Evolutionary conservation across 2,329 filamentous ascomycete genomes (phyloP), one percentile per base, ranked within the genome.

Genomic region (Penicillium sp.): DNA sequence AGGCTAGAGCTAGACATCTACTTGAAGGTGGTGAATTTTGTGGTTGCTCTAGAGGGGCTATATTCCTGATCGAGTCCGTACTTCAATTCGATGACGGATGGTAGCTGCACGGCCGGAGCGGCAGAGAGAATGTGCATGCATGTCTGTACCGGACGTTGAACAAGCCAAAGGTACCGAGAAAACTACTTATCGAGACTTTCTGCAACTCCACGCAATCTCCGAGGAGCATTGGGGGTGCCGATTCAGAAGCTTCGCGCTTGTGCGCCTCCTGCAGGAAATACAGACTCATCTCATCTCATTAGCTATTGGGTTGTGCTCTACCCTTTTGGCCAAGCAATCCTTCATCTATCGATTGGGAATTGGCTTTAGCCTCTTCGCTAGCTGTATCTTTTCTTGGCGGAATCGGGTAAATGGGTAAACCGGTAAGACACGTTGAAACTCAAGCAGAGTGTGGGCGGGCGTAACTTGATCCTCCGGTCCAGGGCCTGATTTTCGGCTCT

Each of bases 141-240:
- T 15, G 26, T 34, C 13, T 42, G 31, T 42, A 24, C 23, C 21
- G 28, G n/a, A n/a, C 36, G 23, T 33, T 15, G 18, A 24, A 18
- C 24, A 33, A 31, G 15, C 38, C 15, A 33, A 26, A 48, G 28
- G 12, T 15, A 28, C 38, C 18, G 15, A 12, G 26, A 16, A 48
- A 29, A 42, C 15, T 23, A 33, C 34, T 29, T 42, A 36, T 16
- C 33, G 16, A 38, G 16, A 21, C 15, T 51, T 26, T 18, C 42
- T 53, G 31, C 39, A 45, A 36, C 47, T 53, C 45, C 51, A 47
- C 47, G 43, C 49, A 61, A 53, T 54, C 52, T 47, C 47, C 52
- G 46, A 45, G 49, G 42, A 21, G 42, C 44, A 46, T 49, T 50
- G 52, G 51, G 51, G 28, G 10, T 21, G 26, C 34, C 24, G 45